These are phyloP conservation scores for Xylariomycetidae sp. DNA, from an alignment of 2,329 filamentous ascomycete genomes.

Conservation along the genomic window DNA sequence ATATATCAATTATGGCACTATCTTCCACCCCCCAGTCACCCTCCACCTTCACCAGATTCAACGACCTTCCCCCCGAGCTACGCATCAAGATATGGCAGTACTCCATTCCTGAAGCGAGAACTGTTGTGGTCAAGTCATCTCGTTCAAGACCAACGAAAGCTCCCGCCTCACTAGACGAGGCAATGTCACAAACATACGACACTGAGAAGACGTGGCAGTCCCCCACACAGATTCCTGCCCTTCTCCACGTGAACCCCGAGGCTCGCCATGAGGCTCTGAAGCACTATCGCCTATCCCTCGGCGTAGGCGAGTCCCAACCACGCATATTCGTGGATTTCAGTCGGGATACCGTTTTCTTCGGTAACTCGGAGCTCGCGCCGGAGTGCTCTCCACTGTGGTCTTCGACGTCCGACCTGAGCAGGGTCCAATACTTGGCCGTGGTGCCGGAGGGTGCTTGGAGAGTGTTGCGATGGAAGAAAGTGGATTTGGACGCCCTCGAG, in stretches of 20 bases:
- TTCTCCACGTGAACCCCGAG: conserved; percentile 27
- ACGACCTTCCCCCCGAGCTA: conserved; percentile 25
- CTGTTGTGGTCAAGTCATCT: conserved; percentile 23
- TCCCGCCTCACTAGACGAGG: conserved; percentile 21
- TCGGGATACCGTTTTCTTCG: conserved; percentile 27
- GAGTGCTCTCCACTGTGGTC: conserved; percentile 23
- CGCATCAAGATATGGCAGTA: conserved; percentile 28
- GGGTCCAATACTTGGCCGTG: conserved; percentile 22
- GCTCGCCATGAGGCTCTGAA: conserved; percentile 27
- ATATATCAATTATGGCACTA: conserved; percentile 9
- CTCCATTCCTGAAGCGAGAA: conserved; percentile 24
- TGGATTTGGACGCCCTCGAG: conserved; percentile 19
- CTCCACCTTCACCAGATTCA: conserved; percentile 22
- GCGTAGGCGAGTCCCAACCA: conserved; percentile 17
- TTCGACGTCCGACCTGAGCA: conserved; percentile 19
- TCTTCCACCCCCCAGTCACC: conserved; percentile 7
- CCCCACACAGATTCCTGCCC: conserved; percentile 23
- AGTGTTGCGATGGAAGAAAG: conserved; percentile 22
- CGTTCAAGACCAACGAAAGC: conserved; percentile 6
- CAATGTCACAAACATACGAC: conserved; percentile 10
- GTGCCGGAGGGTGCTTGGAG: conserved; percentile 28
- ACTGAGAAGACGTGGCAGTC: conserved; percentile 24
- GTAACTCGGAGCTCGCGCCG: conserved; percentile 21
- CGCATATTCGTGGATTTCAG: conserved; percentile 26
- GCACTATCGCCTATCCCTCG: conserved; percentile 24